Percentiles rank a stretch among this genome's conserved stretches.
Evolutionary conservation across 2,329 filamentous ascomycete genomes (phyloP).

Genomic region (Hypoxylon sp.): DNA sequence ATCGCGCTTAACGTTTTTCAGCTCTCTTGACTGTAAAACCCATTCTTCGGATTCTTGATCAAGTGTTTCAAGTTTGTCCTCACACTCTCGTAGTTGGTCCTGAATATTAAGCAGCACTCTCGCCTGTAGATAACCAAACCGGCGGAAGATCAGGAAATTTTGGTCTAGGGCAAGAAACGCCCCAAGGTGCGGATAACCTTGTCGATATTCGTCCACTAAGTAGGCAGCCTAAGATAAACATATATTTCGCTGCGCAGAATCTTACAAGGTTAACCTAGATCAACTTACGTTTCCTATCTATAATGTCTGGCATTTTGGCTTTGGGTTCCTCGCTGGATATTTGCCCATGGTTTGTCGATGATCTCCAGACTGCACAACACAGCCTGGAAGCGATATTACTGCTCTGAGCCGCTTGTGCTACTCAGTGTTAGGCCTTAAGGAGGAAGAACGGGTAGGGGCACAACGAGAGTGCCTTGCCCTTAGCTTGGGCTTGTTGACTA

Average conservation of each 20-base stretch:
- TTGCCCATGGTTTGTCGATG: neutral
- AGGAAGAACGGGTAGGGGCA: neutral
- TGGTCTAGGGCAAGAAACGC: conserved; percentile 19
- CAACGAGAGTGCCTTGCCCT: neutral
- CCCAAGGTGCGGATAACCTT: conserved; percentile 30
- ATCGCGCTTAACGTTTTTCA: neutral
- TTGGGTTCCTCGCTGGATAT: neutral
- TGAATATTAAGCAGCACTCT: conserved; percentile 36
- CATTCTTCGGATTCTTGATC: conserved; percentile 5
- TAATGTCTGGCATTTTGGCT: neutral
- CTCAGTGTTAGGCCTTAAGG: neutral
- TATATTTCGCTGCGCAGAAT: too few relatives aligned
- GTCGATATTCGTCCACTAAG: conserved; percentile 7
- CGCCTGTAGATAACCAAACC: conserved; percentile 36
- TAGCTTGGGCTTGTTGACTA: neutral
- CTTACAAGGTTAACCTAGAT: neutral
- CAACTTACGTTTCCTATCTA: conserved; percentile 4
- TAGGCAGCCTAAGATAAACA: neutral
- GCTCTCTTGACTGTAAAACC: neutral
- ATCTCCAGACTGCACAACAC: neutral
- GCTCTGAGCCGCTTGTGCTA: neutral
- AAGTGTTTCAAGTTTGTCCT: conserved; percentile 13
- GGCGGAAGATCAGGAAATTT: conserved; percentile 30
- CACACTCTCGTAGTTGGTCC: conserved; percentile 24
- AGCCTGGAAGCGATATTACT: neutral